A percentile compares a stretch with the other conserved stretches of the same genome.
Conservation (phyloP, 768 basidiomycete genomes). For the Suillus cothurnatus region DNA sequence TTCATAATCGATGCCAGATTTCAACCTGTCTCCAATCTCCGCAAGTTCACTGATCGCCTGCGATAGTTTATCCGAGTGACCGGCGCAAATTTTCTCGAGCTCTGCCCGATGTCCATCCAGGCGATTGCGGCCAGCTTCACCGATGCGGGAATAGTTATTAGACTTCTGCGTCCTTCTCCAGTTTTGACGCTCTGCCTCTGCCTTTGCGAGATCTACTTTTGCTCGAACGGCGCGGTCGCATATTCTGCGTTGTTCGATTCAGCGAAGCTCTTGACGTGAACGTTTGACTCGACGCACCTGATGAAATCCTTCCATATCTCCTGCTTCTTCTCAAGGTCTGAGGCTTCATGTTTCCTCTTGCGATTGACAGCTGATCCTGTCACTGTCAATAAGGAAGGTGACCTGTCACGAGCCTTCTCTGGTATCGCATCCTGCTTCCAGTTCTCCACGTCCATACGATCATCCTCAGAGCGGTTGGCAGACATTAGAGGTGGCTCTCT, state of each 20-base stretch:
- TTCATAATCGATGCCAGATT: conserved; percentile 28
- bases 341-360: conserved; percentile 29
- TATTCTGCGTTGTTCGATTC: conserved; percentile 16
- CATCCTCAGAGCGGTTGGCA: background rate
- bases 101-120: conserved; percentile 30
- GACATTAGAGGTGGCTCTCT: background rate
- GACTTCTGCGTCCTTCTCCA: conserved; percentile 36
- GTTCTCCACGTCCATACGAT: background rate
- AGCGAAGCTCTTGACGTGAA: background rate
- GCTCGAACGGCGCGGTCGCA: conserved; percentile 35
- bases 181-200: conserved; percentile 29
- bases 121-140: conserved; percentile 31
- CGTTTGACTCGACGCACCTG: conserved; percentile 23
- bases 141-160: conserved; percentile 28
- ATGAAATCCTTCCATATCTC: conserved; percentile 32
- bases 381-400: background rate
- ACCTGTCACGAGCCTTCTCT: background rate
- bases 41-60: conserved; percentile 26
- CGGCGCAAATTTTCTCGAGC: conserved; percentile 27
- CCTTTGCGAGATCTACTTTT: conserved; percentile 26
- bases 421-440: background rate
- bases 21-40: conserved; percentile 21
- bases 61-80: conserved; percentile 28
- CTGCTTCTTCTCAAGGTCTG: conserved; percentile 21
- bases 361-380: conserved; percentile 18